Evolutionary conservation across 73 alveolate genomes (phyloP), one percentile per base, ranked within the genome.

Genomic region (Uronychia binucleata): DNA sequence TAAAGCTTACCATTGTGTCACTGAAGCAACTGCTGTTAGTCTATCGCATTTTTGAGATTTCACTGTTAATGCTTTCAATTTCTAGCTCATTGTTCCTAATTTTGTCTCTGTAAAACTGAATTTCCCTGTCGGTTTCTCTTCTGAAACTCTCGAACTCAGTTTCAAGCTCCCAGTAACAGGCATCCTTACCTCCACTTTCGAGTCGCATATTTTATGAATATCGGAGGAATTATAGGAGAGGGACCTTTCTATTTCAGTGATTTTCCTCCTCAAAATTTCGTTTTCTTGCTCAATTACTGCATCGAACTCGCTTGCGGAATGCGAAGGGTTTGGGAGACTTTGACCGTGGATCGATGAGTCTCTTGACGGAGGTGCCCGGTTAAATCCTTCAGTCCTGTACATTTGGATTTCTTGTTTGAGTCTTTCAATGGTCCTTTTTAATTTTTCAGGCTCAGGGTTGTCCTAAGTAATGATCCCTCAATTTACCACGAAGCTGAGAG

Each of bases 401-500:
- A 67, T 77, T 80, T 90, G 80, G 33, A 89, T 84, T 75, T 92
- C 90, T n/a, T 76, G 83, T 28, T 91, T 82, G 78, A 94, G 84
- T 34, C 95, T 79, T 5, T 80, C 86, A 19, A 94, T 92, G 14
- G 95, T 91, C 33, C 85, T 67, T 76, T 91, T 77, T 31, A 94
- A 82, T 29, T 80, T 26, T 33, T 92, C 93, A 1, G 85, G 33
- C 57, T 92, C 92, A 14, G 98, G 96, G 60, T 86, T 46, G 19
- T 46, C 67, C 67, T 46, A 46, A n/a, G n/a, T n/a, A n/a, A n/a
- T 46, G 19, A 46, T 46, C 67, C 19, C 19, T 19, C 5, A 46
- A 46, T 46, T 87, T 27, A 79, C 96, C 28, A 80, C 86, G 79
- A 26, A 91, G 30, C 78, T 77, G 0, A 93, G 81, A 14, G 98